These are phyloP conservation scores for Macrolepiota fuliginosa DNA, from an alignment of 768 basidiomycete species.

Conservation along the genomic window DNA sequence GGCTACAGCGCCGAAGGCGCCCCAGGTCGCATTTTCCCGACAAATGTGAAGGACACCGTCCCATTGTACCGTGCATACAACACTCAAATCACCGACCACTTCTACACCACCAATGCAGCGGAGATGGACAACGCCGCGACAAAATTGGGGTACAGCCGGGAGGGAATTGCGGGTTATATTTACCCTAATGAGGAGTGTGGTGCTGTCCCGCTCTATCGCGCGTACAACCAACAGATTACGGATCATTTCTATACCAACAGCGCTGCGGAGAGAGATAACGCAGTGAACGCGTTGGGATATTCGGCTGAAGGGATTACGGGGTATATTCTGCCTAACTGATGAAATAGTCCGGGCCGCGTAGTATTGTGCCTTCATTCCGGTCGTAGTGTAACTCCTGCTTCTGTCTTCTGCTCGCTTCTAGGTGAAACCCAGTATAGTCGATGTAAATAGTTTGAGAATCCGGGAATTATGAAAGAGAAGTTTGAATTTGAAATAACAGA, in stretches of 20 bases:
- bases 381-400: not conserved
- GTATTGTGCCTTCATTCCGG: not conserved
- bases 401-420: too few relatives aligned
- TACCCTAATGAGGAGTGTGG: conserved; percentile 9
- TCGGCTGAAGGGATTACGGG: conserved; percentile 9
- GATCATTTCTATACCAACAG: conserved; percentile 16
- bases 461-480: too few relatives aligned
- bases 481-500: too few relatives aligned
- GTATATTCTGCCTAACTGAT: conserved; percentile 6
- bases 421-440: too few relatives aligned
- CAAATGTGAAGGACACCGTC: not conserved
- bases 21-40: conserved; percentile 9
- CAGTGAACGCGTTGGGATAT: conserved; percentile 5
- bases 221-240: not conserved
- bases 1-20: conserved; percentile 7
- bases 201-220: conserved; percentile 13
- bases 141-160: not conserved
- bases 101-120: conserved; percentile 14
- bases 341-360: not conserved
- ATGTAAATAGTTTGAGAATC: too few relatives aligned
- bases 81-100: conserved; percentile 1
- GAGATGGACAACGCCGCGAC: conserved; percentile 8
- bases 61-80: conserved; percentile 13
- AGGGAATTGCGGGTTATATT: conserved; percentile 12
- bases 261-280: conserved; percentile 2